phyloP scores from a whole-genome alignment of 768 basidiomycete species.

The Leccinum truebloodii region DNA sequence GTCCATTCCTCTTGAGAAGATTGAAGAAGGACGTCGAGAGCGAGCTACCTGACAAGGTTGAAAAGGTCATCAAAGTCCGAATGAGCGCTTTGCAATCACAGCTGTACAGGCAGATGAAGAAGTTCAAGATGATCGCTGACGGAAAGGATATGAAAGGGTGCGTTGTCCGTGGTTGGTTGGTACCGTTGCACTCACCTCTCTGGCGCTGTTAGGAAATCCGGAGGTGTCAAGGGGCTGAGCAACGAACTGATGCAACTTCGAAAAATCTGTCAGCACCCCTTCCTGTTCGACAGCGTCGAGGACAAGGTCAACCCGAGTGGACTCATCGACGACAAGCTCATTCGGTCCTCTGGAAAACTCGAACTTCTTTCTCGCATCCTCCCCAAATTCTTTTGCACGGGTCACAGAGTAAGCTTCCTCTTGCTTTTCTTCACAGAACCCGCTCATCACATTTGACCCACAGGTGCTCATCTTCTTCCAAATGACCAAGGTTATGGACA shows the following conservation, averaged over 20 bases:
- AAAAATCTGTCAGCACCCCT: slow-evolving; percentile 98
- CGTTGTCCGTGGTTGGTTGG: slow-evolving; percentile 21
- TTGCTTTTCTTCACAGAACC: background rate
- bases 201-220: slow-evolving; percentile 51
- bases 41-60: slow-evolving; percentile 95
- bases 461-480: slow-evolving; percentile 99
- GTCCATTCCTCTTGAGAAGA: slow-evolving; percentile 76
- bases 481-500: slow-evolving; percentile 99
- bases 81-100: slow-evolving; percentile 93
- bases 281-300: slow-evolving; percentile 93
- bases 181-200: slow-evolving; percentile 5
- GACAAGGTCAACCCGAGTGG: slow-evolving; percentile 87
- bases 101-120: slow-evolving; percentile 97
- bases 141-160: slow-evolving; percentile 77
- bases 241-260: slow-evolving; percentile 98
- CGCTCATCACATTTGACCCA: slow-evolving; percentile 6
- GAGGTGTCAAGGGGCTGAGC: slow-evolving; percentile 84
- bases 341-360: slow-evolving; percentile 90
- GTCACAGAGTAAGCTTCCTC: slow-evolving; percentile 68
- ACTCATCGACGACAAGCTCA: slow-evolving; percentile 79
- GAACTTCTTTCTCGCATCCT: slow-evolving; percentile 89
- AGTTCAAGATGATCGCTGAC: slow-evolving; percentile 95
- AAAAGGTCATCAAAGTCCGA: slow-evolving; percentile 95
- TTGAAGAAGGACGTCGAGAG: slow-evolving; percentile 97
- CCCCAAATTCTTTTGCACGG: slow-evolving; percentile 91